Conservation (phyloP, 495 filamentous ascomycete species). For the Apiosordaria backusii region DNA sequence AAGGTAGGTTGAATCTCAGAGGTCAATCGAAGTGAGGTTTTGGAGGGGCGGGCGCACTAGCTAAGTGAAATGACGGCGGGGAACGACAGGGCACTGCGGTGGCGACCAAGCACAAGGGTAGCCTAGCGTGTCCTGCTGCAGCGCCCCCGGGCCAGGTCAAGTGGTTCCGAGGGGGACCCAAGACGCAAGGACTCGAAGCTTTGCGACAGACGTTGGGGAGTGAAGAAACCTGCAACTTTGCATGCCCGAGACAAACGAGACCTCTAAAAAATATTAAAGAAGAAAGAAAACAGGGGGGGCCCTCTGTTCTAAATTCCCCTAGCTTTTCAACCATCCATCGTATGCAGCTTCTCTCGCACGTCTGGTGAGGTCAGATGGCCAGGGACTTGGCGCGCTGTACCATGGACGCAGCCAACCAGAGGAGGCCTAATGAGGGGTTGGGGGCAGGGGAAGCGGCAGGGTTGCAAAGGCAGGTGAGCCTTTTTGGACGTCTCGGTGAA, state of each 20-base stretch:
- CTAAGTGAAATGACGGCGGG: constrained; percentile 39
- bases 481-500: constrained; percentile 31
- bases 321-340: constrained; percentile 4
- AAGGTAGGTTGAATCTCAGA: constrained; percentile 21
- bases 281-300: neutral
- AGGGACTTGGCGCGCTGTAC: constrained; percentile 31
- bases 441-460: constrained; percentile 26
- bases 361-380: constrained; percentile 40
- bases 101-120: constrained; percentile 34
- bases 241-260: constrained; percentile 6
- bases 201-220: neutral
- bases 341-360: constrained; percentile 29
- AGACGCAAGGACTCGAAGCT: constrained; percentile 28
- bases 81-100: constrained; percentile 36
- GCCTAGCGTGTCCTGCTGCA: constrained; percentile 28
- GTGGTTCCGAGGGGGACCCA: constrained; percentile 25
- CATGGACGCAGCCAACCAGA: constrained; percentile 32
- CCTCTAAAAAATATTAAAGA: neutral
- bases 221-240: constrained; percentile 1
- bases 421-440: constrained; percentile 31
- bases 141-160: constrained; percentile 33
- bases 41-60: constrained; percentile 38
- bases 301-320: neutral
- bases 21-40: constrained; percentile 29
- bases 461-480: constrained; percentile 27